Conservation (phyloP, 257 asterid genomes). For the Jacaranda mimosifolia region DNA sequence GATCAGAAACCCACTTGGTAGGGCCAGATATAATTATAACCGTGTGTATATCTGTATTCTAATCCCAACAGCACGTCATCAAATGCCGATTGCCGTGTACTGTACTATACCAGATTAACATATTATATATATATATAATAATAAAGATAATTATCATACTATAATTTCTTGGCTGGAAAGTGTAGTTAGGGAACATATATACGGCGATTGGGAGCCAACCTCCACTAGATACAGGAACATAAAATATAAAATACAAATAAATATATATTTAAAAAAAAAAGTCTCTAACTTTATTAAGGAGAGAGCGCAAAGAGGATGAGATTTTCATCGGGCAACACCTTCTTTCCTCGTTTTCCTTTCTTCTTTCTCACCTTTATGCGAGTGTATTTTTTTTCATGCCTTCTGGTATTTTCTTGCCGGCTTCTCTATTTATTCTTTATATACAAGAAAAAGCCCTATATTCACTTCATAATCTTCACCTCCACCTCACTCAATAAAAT, state of each 20-base stretch:
- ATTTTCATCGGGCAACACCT: background rate
- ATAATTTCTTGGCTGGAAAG: conserved; percentile 47
- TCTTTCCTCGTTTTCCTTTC: conserved; percentile 1
- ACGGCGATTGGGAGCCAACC: conserved; percentile 44
- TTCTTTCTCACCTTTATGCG: background rate
- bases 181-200: conserved; percentile 26
- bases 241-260: background rate
- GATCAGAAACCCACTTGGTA: conserved; percentile 1
- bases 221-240: conserved; percentile 22
- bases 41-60: background rate
- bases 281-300: background rate
- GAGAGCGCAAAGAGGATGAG: background rate
- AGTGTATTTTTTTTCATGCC: background rate
- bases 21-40: background rate
- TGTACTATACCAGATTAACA: background rate
- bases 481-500: background rate
- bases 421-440: conserved; percentile 2
- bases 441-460: background rate
- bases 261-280: background rate
- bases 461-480: background rate
- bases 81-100: conserved; percentile 34
- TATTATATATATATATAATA: conserved; percentile 13
- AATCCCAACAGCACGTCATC: conserved; percentile 22
- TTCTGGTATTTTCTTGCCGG: too few relatives aligned
- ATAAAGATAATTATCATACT: conserved; percentile 13